Percentiles rank a stretch among this genome's conserved stretches.
These are phyloP conservation scores for Kingdonia uniflora DNA, from an alignment of 164 flowering plant genomes.

Conservation along the genomic window DNA sequence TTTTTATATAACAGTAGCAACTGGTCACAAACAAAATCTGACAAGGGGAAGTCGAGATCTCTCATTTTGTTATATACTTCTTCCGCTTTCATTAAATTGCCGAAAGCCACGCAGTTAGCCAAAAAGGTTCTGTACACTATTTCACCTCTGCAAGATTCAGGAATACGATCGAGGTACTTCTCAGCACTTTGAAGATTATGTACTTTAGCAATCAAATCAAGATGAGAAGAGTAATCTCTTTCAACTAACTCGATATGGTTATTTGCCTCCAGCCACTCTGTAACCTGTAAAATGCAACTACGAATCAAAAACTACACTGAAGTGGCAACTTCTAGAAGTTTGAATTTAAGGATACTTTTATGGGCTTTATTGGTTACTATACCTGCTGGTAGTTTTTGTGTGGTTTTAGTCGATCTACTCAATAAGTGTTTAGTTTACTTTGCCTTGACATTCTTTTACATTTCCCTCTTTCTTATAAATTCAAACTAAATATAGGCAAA, in stretches of 20 bases:
- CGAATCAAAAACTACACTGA: background rate
- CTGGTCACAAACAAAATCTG: conserved; percentile 68
- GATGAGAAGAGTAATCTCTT: conserved; percentile 65
- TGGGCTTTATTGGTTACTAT: no score
- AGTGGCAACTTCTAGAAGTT: no score
- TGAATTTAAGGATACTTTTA: no score
- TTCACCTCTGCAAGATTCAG: conserved; percentile 55
- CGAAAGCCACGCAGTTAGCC: conserved; percentile 37
- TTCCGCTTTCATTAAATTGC: conserved; percentile 58
- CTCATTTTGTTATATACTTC: conserved; percentile 71
- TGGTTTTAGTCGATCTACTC: no score
- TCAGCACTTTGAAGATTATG: conserved; percentile 61
- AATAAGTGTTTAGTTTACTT: no score
- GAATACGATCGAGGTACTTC: conserved; percentile 41
- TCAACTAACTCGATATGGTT: conserved; percentile 37
- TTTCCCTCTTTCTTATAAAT: no score
- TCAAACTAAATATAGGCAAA: no score
- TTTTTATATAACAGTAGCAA: conserved; percentile 74
- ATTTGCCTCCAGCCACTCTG: conserved; percentile 62
- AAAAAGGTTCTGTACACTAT: conserved; percentile 52
- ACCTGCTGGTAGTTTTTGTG: no score
- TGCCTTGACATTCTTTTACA: no score
- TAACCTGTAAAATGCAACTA: conserved; percentile 39
- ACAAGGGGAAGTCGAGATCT: conserved; percentile 41
- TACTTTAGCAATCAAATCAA: conserved; percentile 65